Evolutionary conservation across 1,284 basidiomycete species (phyloP).

Genomic region (Ceratobasidium sp.): DNA sequence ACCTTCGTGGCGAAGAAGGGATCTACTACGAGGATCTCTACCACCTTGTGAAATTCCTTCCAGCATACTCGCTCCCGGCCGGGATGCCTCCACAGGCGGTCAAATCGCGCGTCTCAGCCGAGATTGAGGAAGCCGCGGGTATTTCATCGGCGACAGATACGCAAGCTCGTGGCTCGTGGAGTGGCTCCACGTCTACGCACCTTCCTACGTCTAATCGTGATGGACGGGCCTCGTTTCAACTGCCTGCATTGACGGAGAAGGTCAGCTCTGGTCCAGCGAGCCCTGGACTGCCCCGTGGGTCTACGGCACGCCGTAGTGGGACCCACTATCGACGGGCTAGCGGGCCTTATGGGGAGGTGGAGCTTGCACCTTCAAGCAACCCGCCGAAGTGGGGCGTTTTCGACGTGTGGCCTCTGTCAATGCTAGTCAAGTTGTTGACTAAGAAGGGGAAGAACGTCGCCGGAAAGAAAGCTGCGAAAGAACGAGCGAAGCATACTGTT

Average conservation of each 20-base stretch:
- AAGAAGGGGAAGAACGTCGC: slow-evolving; percentile 62
- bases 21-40: slow-evolving; percentile 68
- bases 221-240: neutral
- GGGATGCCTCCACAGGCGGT: slow-evolving; percentile 51
- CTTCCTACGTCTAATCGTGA: slow-evolving; percentile 20
- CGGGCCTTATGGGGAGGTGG: slow-evolving; percentile 31
- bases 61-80: slow-evolving; percentile 68
- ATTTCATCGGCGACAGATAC: neutral
- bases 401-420: slow-evolving; percentile 76
- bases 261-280: slow-evolving; percentile 6
- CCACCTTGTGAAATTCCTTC: slow-evolving; percentile 60
- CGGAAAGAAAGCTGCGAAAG: slow-evolving; percentile 67
- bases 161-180: slow-evolving; percentile 10
- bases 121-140: neutral
- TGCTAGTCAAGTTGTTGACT: slow-evolving; percentile 62
- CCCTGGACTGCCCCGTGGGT: slow-evolving; percentile 20
- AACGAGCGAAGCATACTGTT: slow-evolving; percentile 63
- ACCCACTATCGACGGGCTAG: slow-evolving; percentile 7
- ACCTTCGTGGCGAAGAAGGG: slow-evolving; percentile 72
- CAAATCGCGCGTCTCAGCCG: slow-evolving; percentile 26
- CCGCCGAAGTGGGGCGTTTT: slow-evolving; percentile 72
- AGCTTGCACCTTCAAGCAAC: slow-evolving; percentile 65
- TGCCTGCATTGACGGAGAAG: slow-evolving; percentile 7
- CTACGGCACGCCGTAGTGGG: slow-evolving; percentile 22
- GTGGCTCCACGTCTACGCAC: slow-evolving; percentile 23